Conservation (phyloP, 768 basidiomycete genomes). For the Pisolithus marmoratus region DNA sequence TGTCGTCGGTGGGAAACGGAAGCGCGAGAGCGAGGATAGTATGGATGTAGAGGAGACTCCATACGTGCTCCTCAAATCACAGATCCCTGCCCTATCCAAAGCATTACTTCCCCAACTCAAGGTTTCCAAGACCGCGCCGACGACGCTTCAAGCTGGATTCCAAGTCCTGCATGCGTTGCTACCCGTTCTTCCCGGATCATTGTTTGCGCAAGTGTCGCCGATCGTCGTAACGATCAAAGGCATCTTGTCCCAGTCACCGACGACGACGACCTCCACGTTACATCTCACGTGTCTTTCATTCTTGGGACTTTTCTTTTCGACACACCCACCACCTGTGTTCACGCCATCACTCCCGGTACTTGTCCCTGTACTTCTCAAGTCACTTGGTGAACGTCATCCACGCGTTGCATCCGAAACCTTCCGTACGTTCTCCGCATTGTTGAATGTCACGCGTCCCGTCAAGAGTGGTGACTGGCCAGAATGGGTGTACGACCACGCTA, state of each 20-base stretch:
- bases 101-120: conserved; percentile 82
- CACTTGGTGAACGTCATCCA: conserved; percentile 78
- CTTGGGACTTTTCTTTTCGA: conserved; percentile 75
- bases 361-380: conserved; percentile 68
- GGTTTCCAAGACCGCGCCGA: conserved; percentile 67
- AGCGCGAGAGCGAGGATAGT: conserved; percentile 68
- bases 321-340: conserved; percentile 55
- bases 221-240: conserved; percentile 61
- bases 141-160: conserved; percentile 84
- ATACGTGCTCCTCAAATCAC: conserved; percentile 60
- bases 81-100: conserved; percentile 76
- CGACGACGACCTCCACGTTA: conserved; percentile 73
- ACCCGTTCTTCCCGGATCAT: conserved; percentile 75
- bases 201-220: conserved; percentile 60
- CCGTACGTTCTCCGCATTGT: conserved; percentile 77
- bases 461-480: conserved; percentile 63
- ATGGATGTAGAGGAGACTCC: conserved; percentile 76
- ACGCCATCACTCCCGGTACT: conserved; percentile 55
- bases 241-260: conserved; percentile 61
- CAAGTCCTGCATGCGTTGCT: conserved; percentile 69
- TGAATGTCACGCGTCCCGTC: conserved; percentile 69
- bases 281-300: conserved; percentile 84
- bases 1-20: conserved; percentile 59
- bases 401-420: conserved; percentile 86
- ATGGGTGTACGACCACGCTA: conserved; percentile 67